A percentile compares a stretch with the other conserved stretches of the same genome.
phyloP scores from a whole-genome alignment of 768 basidiomycete species.

The Cystofilobasidium ferigula region DNA sequence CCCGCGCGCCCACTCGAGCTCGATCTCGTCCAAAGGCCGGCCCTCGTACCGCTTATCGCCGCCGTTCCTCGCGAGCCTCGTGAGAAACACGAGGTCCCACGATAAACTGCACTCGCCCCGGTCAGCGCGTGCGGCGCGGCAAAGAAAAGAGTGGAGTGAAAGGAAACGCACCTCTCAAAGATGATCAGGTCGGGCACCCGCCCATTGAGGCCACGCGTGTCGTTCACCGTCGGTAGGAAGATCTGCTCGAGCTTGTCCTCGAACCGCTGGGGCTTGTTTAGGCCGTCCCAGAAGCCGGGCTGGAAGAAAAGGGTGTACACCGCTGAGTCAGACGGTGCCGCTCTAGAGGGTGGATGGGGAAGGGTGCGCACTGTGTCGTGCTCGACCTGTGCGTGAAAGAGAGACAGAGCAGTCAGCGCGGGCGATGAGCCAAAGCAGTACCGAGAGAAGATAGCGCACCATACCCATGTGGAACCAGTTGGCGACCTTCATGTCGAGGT shows the following conservation, averaged over 20 bases:
- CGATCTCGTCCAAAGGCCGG: conserved; percentile 22
- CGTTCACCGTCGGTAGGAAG: conserved; percentile 1
- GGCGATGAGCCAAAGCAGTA: too few relatives aligned
- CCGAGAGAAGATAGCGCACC: background rate
- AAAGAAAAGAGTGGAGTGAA: background rate
- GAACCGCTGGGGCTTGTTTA: conserved; percentile 5
- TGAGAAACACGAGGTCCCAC: conserved; percentile 21
- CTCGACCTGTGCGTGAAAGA: conserved; percentile 7
- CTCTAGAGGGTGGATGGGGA: background rate
- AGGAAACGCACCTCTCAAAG: conserved; percentile 17
- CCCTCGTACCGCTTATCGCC: conserved; percentile 12
- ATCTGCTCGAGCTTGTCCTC: conserved; percentile 17
- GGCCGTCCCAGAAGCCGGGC: background rate
- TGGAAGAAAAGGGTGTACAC: background rate
- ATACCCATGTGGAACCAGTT: conserved; percentile 6
- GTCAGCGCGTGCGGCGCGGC: too few relatives aligned
- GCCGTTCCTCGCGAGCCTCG: background rate
- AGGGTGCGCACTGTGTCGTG: background rate
- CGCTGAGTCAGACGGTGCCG: too few relatives aligned
- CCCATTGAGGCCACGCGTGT: conserved; percentile 9
- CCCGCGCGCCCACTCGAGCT: conserved; percentile 15
- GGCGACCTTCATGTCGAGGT: background rate
- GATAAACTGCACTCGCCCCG: conserved; percentile 4
- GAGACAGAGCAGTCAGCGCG: too few relatives aligned
- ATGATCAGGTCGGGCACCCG: conserved; percentile 21